These are phyloP conservation scores for Lipomyces yamanashiensis DNA, from an alignment of 805 yeast species.

Conservation along the genomic window DNA sequence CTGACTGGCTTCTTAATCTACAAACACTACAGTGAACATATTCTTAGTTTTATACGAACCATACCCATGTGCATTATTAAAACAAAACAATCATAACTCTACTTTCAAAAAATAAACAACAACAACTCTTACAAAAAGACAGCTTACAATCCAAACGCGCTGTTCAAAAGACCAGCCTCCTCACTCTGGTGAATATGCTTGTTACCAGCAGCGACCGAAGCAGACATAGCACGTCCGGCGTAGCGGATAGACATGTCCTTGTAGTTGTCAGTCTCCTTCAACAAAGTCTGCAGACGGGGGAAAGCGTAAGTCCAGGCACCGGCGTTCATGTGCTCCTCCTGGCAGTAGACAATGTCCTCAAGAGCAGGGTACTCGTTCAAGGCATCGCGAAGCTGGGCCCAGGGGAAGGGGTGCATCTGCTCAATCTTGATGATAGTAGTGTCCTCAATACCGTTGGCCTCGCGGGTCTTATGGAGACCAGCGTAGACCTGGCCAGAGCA, in stretches of 20 bases:
- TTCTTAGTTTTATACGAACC: neutral
- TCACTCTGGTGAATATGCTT: constrained; percentile 86
- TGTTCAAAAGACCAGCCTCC: constrained; percentile 83
- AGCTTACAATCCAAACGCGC: constrained; percentile 57
- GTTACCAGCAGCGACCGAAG: constrained; percentile 97
- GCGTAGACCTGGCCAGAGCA: constrained; percentile 95
- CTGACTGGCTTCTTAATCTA: too few species aligned
- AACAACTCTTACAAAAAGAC: neutral
- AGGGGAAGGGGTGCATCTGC: constrained; percentile 99
- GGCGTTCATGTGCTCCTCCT: constrained; percentile 98
- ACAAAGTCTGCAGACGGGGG: constrained; percentile 81
- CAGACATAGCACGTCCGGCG: constrained; percentile 98
- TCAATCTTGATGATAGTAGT: constrained; percentile 90
- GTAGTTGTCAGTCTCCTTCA: constrained; percentile 75
- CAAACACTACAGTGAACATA: neutral
- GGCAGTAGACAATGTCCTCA: constrained; percentile 93
- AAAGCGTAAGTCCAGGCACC: constrained; percentile 81
- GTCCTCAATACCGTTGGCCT: constrained; percentile 69
- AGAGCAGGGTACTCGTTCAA: constrained; percentile 77
- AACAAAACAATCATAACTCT: neutral
- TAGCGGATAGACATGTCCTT: constrained; percentile 67
- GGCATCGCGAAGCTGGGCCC: constrained; percentile 85
- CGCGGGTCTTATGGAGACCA: constrained; percentile 88
- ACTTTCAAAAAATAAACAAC: neutral
- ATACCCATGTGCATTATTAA: neutral